Base-by-base conservation (phyloP, 2,329 filamentous ascomycete genomes). In the Curvularia spicifera region DNA sequence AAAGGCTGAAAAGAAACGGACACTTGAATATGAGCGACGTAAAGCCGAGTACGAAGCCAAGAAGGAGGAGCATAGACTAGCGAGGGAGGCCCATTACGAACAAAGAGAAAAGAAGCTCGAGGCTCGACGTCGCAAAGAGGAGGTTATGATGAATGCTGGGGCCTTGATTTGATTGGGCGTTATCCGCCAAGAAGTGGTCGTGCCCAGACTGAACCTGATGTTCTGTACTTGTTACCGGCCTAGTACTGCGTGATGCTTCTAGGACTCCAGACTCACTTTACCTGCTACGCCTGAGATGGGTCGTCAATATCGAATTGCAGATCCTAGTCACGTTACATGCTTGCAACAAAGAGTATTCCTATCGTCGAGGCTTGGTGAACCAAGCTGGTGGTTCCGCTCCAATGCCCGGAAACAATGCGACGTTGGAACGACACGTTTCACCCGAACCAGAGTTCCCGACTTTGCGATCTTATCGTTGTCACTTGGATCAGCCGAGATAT, bases 111-210 rank as follows among this genome's bases (percentile, higher is more conserved):
- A 73, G 64, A 79, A 78, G 65, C 61, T 71, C 26, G 82, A 84
- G 69, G 69, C 76, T 56, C 75, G 70, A 57, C 73, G 78, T 52
- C 70, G 68, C 31, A 78, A 79, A 56, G 81, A 84, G 59, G 74
- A 76, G 54, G 58, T 75, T 18, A 78, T 77, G 60, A 72, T 78
- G 71, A 79, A 81, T 56, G 65, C 58, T 15, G 79, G 79, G 6
- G 78, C 80, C 2, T 67, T 81, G 52, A 64, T 71, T 24, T 76
- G 40, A 55, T 10, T 10, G 18, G n/a, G n/a, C 18, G 10, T 37
- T 18, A 3, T n/a, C n/a, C 6, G 5, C 15, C 10, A 33, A 22
- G 2, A 20, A 9, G 2, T 15, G 2, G 0, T 7, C 13, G 9
- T 10, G 7, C 3, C 24, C 24, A 28, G 28, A 2, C 22, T 44